Base-by-base conservation (phyloP, 2,329 filamentous ascomycete genomes). In the Daldinia sp. region DNA sequence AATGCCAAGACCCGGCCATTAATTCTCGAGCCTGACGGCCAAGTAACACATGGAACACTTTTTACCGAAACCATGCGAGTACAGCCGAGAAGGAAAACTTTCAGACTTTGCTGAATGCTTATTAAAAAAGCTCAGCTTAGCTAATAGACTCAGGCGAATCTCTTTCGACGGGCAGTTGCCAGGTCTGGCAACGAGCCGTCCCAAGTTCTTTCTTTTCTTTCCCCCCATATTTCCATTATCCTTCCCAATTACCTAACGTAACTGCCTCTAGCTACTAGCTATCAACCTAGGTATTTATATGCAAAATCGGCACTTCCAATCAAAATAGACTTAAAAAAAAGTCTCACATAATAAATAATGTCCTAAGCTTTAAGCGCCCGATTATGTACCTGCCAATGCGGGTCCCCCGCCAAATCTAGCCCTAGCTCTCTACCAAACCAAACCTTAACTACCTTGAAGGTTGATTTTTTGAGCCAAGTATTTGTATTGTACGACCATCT, bases 31-130 rank as follows among this genome's bases (percentile, higher is more conserved):
- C n/a, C n/a, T n/a, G n/a, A n/a, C n/a, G n/a, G n/a, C n/a, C n/a
- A n/a, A 23, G 28, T 46, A 44, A 30, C 13, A 28, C 15, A 37
- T 15, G 20, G 18, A 62, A 59, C 50, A 63, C 63, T 69, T 71
- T 71, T 71, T 71, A 67, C 69, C 69, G 69, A 71, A 71, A 67
- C 67, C 57, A 69, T 67, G 63, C 66, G 60, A 71, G 63, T 71
- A 67, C 69, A 69, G 64, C 69, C 69, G 69, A 71, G 66, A 67
- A 54, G 63, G 39, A 51, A 30, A 30, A 13, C 20, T 23, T 23
- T 23, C 20, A 23, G 20, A 23, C 20, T 33, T 20, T 42, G 23
- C 42, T 44, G 42, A 53, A 53, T n/a, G 48, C 44, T 48, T 48
- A 48, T 48, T 48, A 42, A 42, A n/a, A 42, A 18, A 42, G 39